Conservation (phyloP, 2,329 filamentous ascomycete genomes). For the Clonostachys solani region DNA sequence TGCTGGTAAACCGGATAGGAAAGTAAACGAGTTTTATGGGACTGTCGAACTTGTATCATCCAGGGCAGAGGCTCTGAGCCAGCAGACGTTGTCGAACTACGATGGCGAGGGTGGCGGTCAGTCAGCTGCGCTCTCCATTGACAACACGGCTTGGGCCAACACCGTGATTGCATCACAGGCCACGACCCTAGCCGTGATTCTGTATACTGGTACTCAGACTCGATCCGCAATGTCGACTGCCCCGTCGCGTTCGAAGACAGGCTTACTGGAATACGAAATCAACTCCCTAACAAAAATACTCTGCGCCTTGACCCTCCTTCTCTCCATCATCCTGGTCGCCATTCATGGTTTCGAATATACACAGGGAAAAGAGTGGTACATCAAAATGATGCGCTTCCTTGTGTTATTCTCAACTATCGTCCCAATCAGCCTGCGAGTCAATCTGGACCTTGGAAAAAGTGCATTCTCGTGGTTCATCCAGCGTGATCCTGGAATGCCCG, state of each 20-base stretch:
- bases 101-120: constrained; percentile 32
- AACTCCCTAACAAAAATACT: constrained; percentile 96
- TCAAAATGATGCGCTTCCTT: constrained; percentile 96
- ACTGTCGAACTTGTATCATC: constrained; percentile 71
- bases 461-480: constrained; percentile 97
- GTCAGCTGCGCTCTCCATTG: constrained; percentile 78
- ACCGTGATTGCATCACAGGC: constrained; percentile 94
- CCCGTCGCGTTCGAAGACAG: constrained; percentile 87
- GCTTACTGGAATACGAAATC: constrained; percentile 91
- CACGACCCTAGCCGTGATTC: constrained; percentile 79
- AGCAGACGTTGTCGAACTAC: constrained; percentile 17
- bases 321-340: constrained; percentile 86
- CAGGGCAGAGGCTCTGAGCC: constrained; percentile 40
- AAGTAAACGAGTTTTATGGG: constrained; percentile 93
- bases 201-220: constrained; percentile 94
- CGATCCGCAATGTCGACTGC: constrained; percentile 91
- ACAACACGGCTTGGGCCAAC: constrained; percentile 98
- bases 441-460: constrained; percentile 94
- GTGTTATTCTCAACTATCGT: constrained; percentile 99
- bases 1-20: constrained; percentile 86
- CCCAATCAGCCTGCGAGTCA: constrained; percentile 92
- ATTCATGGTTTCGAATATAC: constrained; percentile 74
- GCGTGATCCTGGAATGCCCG: constrained; percentile 81
- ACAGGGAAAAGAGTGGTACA: constrained; percentile 75
- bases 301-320: constrained; percentile 77